A percentile compares a stretch with the other conserved stretches of the same genome.
phyloP scores from a whole-genome alignment of 139 green algal species.

The Coccomyxa sp. region DNA sequence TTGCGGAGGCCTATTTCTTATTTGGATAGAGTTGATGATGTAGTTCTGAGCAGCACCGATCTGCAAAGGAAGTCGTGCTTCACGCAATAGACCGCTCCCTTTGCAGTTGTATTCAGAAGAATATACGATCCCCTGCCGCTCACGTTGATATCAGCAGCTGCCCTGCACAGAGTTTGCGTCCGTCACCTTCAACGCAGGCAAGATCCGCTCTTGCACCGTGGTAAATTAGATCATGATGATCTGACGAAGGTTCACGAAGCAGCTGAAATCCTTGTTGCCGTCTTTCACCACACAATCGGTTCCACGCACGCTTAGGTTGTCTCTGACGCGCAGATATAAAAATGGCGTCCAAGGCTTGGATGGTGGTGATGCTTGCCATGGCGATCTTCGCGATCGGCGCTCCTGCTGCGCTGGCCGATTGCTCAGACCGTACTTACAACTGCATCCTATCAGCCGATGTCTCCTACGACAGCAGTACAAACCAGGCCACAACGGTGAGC shows the following conservation, averaged over 20 bases:
- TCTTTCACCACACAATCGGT: no score
- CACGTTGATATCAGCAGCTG: not conserved
- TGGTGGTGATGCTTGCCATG: not conserved
- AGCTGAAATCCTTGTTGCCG: no score
- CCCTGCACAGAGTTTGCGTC: no score
- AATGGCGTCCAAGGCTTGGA: not conserved
- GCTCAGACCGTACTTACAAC: not conserved
- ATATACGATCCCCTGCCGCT: not conserved
- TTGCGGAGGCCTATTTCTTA: not conserved
- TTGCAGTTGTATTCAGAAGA: not conserved
- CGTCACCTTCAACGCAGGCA: no score
- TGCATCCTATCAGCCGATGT: not conserved
- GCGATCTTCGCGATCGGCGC: not conserved
- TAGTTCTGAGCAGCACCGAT: not conserved
- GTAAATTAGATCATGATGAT: no score
- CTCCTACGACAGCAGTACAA: not conserved
- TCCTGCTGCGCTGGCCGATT: constrained; percentile 1
- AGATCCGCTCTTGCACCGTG: no score
- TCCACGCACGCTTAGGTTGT: no score
- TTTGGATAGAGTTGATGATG: not conserved
- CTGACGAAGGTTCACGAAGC: no score
- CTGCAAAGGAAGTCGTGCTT: not conserved
- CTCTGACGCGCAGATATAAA: not conserved
- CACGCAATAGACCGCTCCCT: not conserved
- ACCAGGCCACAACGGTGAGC: not conserved